Evolutionary conservation across 805 yeast species (phyloP), one percentile per base, ranked within the genome.

Genomic region (Pichia rugopelliculosa): DNA sequence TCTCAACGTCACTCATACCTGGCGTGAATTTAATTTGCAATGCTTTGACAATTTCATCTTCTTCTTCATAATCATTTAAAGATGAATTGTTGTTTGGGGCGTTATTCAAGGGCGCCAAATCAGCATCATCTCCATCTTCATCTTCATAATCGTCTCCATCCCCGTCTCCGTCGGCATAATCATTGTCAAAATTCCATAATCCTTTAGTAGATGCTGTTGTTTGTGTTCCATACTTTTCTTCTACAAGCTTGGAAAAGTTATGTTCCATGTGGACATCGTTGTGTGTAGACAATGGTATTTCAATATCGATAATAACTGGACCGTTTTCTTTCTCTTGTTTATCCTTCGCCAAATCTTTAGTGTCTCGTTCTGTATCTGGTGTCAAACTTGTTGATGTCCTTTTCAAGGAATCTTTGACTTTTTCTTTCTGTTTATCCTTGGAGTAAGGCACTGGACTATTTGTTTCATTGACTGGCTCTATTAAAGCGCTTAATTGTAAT

Each of bases 141-240:
- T 18, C 42, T 7, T 17, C 53, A 8, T 66, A 73, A 23, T 26
- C 50, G 0, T 41, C 50, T 2, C n/a, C 49, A 1, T 24, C 55
- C 12, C 41, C 39, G 2, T 23, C 42, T 15, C 17, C 36, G 13
- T 67, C 77, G 9, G 70, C 76, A 7, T 66, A 73, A 22, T 68
- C 76, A 18, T 64, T 78, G 11, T 69, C 73, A 25, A 74, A 79
- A 46, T 76, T 82, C 50, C 50, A 48, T 7, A 40, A 22, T 3
- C 42, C 44, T 15, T 44, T 44, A 3, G 45, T 18, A 20, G 36
- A 79, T 24, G 77, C 79, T 50, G 77, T 76, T 0, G 90, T 90
- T 56, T 82, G 87, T 46, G 84, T 2, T 70, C 96, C 96, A 62
- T 87, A 87, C 64, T 85, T 85, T 43, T 84, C 88, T 59, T 87